A percentile compares a stretch with the other conserved stretches of the same genome.
phyloP scores from a whole-genome alignment of 352 stramenopile genomes.

The Saprolegnia parasitica region DNA sequence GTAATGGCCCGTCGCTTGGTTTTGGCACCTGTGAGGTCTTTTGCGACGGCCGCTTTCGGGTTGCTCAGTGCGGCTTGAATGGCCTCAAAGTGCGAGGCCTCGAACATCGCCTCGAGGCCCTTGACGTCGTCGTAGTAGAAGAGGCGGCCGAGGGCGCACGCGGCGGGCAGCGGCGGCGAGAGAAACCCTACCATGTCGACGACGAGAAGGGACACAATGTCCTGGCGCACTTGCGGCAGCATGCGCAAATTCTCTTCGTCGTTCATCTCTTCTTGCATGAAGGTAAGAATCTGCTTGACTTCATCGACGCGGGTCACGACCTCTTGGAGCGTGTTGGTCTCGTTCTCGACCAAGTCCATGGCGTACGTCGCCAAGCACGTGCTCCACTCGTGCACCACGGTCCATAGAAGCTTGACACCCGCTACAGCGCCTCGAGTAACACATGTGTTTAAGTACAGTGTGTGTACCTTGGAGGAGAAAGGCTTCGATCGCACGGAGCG shows the following conservation, averaged over 20 bases:
- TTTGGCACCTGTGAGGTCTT: neutral
- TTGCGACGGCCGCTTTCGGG: neutral
- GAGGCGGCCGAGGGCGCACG: constrained; percentile 5
- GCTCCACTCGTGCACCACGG: constrained; percentile 20
- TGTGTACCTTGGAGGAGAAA: constrained; percentile 21
- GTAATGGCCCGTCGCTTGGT: neutral
- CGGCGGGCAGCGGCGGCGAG: constrained; percentile 17
- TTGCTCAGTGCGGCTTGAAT: constrained; percentile 16
- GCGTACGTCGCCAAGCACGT: constrained; percentile 18
- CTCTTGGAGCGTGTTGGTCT: neutral
- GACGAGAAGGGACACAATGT: constrained; percentile 47
- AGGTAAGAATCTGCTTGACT: constrained; percentile 17
- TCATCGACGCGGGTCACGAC: constrained; percentile 5
- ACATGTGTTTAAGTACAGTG: neutral
- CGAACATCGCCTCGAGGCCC: constrained; percentile 1
- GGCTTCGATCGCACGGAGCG: constrained; percentile 28
- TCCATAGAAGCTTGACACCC: constrained; percentile 2
- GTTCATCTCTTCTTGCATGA: constrained; percentile 14
- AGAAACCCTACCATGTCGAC: constrained; percentile 45
- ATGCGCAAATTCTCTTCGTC: constrained; percentile 34
- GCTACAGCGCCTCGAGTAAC: neutral
- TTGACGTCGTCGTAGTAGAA: constrained; percentile 22
- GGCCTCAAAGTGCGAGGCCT: constrained; percentile 14
- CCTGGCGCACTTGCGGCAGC: constrained; percentile 39
- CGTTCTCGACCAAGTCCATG: constrained; percentile 11